Conservation (phyloP, 2,329 filamentous ascomycete species). For the Hirsutella thompsonii region DNA sequence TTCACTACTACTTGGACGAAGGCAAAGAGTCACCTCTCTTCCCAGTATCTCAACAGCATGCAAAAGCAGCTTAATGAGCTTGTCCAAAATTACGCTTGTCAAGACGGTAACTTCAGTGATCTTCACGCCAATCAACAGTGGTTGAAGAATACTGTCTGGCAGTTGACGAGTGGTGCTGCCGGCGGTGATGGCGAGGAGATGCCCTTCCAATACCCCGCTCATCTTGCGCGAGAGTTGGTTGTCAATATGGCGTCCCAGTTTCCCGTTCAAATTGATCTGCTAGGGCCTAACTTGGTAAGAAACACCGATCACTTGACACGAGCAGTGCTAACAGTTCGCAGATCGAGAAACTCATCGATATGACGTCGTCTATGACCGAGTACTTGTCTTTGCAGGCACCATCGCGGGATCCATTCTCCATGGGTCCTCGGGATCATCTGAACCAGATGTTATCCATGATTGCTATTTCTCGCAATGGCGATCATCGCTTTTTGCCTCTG, state of each 20-base stretch:
- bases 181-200: constrained; percentile 34
- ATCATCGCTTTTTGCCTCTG: constrained; percentile 65
- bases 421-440: constrained; percentile 62
- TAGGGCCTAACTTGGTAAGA: constrained; percentile 61
- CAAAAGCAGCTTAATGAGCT: constrained; percentile 50
- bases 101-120: constrained; percentile 41
- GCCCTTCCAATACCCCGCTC: constrained; percentile 50
- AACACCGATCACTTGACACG: not conserved
- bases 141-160: constrained; percentile 52
- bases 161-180: constrained; percentile 42
- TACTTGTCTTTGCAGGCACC: constrained; percentile 54
- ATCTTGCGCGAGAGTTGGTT: constrained; percentile 50
- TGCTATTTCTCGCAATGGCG: constrained; percentile 58
- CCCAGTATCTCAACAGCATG: constrained; percentile 41
- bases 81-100: constrained; percentile 36
- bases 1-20: constrained; percentile 57
- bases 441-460: constrained; percentile 56
- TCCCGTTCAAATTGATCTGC: constrained; percentile 58
- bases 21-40: constrained; percentile 41
- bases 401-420: constrained; percentile 46
- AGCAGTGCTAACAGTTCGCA: constrained; percentile 12
- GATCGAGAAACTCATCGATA: constrained; percentile 72
- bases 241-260: constrained; percentile 57
- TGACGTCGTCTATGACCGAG: constrained; percentile 60
- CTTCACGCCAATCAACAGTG: constrained; percentile 48